Conservation (phyloP, 805 yeast species). For the Teunomyces panamensis region DNA sequence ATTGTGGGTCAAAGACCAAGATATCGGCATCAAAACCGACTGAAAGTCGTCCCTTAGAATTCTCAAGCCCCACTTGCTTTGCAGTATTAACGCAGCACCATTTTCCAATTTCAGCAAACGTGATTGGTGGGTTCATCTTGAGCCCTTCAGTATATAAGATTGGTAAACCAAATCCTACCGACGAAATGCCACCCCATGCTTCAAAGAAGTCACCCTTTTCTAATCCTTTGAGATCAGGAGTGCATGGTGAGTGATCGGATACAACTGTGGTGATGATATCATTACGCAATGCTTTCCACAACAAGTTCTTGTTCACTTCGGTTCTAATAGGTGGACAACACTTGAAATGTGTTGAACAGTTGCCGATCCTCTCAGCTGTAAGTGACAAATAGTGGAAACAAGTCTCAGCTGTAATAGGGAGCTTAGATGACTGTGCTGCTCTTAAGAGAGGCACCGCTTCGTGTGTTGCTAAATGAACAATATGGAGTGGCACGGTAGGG, state of each 20-base stretch:
- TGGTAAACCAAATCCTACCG: slow-evolving; percentile 88
- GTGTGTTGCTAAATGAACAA: slow-evolving; percentile 86
- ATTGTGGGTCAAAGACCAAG: slow-evolving; percentile 70
- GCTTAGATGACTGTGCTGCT: slow-evolving; percentile 55
- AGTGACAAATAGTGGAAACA: slow-evolving; percentile 89
- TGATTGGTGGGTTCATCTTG: slow-evolving; percentile 48
- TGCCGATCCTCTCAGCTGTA: slow-evolving; percentile 72
- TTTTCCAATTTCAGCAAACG: slow-evolving; percentile 58
- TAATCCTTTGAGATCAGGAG: slow-evolving; percentile 82
- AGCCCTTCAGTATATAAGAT: slow-evolving; percentile 73
- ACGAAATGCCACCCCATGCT: slow-evolving; percentile 96
- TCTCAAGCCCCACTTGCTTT: slow-evolving; percentile 72
- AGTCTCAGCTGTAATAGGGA: slow-evolving; percentile 83
- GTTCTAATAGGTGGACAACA: slow-evolving; percentile 95
- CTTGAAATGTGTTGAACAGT: slow-evolving; percentile 78
- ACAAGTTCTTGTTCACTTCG: slow-evolving; percentile 61
- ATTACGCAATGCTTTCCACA: slow-evolving; percentile 75
- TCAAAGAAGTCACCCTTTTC: slow-evolving; percentile 82
- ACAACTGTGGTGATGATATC: slow-evolving; percentile 79
- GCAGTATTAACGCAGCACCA: slow-evolving; percentile 90
- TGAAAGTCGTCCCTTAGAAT: slow-evolving; percentile 67
- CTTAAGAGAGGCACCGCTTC: slow-evolving; percentile 74
- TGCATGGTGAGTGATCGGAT: slow-evolving; percentile 95
- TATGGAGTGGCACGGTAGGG: slow-evolving; percentile 72
- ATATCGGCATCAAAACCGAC: slow-evolving; percentile 88